Evolutionary conservation across 768 basidiomycete genomes (phyloP), one percentile per base, ranked within the genome.

Genomic region (Candolleomyces eurysporus): DNA sequence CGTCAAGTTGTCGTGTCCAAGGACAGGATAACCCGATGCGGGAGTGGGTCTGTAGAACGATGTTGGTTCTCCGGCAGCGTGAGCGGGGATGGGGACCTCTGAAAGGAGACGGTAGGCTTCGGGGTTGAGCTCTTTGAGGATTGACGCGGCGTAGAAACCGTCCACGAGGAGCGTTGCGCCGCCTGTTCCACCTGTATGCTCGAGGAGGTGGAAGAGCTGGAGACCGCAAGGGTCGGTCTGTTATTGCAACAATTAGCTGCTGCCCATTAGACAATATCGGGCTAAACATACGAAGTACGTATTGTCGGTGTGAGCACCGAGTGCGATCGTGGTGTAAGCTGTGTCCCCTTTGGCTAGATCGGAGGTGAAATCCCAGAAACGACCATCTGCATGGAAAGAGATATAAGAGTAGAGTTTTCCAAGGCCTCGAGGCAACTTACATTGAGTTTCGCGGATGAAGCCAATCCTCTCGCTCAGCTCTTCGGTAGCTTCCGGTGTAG

Each of bases 321-420:
- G 84, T 0, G 89, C 90, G 49, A 96, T 75, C 6, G 88, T 92
- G 4, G 94, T 94, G 76, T 99, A 99, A 0, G 96, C 95, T 8
- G 94, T 91, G 72, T 99, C 96, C 13, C 94, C 94, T 67, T 90
- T 94, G 17, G 89, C 87, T 21, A 96, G 81, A 69, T 96, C 88
- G 0, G 96, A 86, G 0, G 94, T 97, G 69, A 98, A 96, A 68
- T 98, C 94, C 96, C 96, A 99, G 75, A 98, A 96, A 60, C 86
- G 88, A 39, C 96, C 96, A 68, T 98, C 94, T 95, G 64, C 1
- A 31, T 13, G 42, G 56, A 19, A 68, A 50, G 13, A n/a, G 48
- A 48, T 30, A 49, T 57, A 21, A 52, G 46, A 36, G 2, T n/a
- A 39, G 42, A 54, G 26, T 48, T 32, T 10, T 11, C 21, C n/a